Percentiles rank a stretch among this genome's conserved stretches.
Evolutionary conservation across 176 grass and related monocot species (phyloP).

Genomic region (Aegilops sharonensis): DNA sequence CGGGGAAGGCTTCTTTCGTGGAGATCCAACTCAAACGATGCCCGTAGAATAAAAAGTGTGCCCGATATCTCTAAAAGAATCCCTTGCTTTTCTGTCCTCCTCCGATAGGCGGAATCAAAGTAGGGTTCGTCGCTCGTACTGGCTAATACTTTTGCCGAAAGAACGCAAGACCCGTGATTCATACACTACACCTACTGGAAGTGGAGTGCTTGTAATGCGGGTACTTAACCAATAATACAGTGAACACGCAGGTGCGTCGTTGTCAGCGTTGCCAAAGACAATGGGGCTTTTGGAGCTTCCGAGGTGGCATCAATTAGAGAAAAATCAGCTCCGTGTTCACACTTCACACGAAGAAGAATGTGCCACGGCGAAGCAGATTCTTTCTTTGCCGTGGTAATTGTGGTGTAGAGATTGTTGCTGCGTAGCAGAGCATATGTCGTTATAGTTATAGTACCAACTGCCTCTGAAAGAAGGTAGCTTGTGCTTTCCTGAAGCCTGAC

Average conservation of each 20-base stretch:
- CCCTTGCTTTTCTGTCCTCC: slow-evolving; percentile 10
- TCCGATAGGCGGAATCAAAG: slow-evolving; percentile 35
- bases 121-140: background rate
- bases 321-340: background rate
- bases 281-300: background rate
- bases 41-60: slow-evolving; percentile 14
- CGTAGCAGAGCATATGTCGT: background rate
- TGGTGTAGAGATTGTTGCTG: background rate
- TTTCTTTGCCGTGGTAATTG: slow-evolving; percentile 3
- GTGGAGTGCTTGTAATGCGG: background rate
- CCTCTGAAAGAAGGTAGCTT: background rate
- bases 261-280: background rate
- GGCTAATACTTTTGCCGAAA: slow-evolving; percentile 20
- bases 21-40: slow-evolving; percentile 37
- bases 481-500: slow-evolving; percentile 8
- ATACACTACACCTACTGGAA: slow-evolving; percentile 30
- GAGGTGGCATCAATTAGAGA: background rate
- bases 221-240: background rate
- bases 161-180: slow-evolving; percentile 29
- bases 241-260: background rate
- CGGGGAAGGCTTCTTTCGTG: background rate
- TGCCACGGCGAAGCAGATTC: background rate
- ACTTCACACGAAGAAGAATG: background rate
- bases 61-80: slow-evolving; percentile 41
- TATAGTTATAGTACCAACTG: background rate